Conservation (phyloP, 192 early-diverging fungal species). For the Gamsiella multidivaricata region DNA sequence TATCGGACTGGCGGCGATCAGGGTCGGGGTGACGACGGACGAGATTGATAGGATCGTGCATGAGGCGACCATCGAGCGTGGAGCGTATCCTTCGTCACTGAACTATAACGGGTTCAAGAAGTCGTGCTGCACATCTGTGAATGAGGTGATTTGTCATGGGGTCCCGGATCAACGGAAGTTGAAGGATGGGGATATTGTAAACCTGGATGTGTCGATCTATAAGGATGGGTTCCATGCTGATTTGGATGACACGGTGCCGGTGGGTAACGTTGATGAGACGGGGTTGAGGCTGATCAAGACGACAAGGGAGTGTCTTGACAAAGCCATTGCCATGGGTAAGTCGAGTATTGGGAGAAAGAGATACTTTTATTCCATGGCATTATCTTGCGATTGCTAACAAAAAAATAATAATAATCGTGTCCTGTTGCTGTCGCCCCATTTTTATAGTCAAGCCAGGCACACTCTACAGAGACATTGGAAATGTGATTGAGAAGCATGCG, state of each 20-base stretch:
- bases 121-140: conserved; percentile 86
- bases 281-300: conserved; percentile 81
- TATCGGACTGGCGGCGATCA: conserved; percentile 80
- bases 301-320: conserved; percentile 88
- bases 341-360: too few species aligned
- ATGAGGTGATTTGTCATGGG: conserved; percentile 93
- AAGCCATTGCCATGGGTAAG: conserved; percentile 89
- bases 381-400: too few species aligned
- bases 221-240: conserved; percentile 96
- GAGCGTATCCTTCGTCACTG: conserved; percentile 94
- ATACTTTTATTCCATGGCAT: too few species aligned
- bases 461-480: conserved; percentile 92
- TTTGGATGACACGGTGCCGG: conserved; percentile 91
- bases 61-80: conserved; percentile 91
- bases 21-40: conserved; percentile 91
- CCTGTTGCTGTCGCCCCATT: neutral
- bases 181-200: conserved; percentile 96
- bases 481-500: conserved; percentile 89
- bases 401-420: neutral
- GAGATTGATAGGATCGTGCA: conserved; percentile 97
- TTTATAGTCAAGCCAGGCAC: conserved; percentile 87
- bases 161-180: conserved; percentile 95
- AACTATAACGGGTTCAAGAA: conserved; percentile 98
- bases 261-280: conserved; percentile 87
- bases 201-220: conserved; percentile 92